Conservation (phyloP, 192 early-diverging fungal genomes). For the Globomyces pollinis-pini region DNA sequence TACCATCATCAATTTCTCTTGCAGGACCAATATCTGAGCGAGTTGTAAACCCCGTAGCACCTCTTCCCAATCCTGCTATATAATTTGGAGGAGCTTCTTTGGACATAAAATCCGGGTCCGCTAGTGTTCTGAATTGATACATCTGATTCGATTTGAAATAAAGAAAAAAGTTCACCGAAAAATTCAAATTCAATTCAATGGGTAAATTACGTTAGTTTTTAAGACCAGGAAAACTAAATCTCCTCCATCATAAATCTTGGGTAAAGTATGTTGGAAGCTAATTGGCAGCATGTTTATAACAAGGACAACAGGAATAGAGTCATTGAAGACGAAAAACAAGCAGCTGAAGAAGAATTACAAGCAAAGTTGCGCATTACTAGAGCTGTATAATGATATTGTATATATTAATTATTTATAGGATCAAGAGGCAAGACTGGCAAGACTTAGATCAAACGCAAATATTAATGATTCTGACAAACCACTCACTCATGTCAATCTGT, state of each 20-base stretch:
- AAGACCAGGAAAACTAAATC: slow-evolving; percentile 2
- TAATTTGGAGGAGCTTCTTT: slow-evolving; percentile 93
- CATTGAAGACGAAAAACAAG: background rate
- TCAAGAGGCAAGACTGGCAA: background rate
- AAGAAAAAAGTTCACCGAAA: background rate
- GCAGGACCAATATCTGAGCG: slow-evolving; percentile 97
- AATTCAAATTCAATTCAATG: background rate
- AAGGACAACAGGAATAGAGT: slow-evolving; percentile 1
- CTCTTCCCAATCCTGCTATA: slow-evolving; percentile 94
- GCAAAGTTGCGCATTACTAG: background rate
- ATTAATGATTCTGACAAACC: background rate
- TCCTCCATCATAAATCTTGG: slow-evolving; percentile 2
- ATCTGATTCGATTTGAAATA: background rate
- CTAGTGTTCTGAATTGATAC: slow-evolving; percentile 9
- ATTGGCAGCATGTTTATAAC: slow-evolving; percentile 9
- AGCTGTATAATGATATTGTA: background rate
- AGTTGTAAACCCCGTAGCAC: slow-evolving; percentile 96
- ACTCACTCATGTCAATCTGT: background rate
- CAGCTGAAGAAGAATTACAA: background rate
- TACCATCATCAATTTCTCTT: slow-evolving; percentile 52
- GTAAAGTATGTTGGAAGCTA: background rate
- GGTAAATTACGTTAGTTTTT: no score
- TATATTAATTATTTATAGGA: background rate
- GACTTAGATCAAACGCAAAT: background rate
- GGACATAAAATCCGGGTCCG: slow-evolving; percentile 71